Evolutionary conservation across 768 basidiomycete species (phyloP).

Genomic region (Boletus bicolor): DNA sequence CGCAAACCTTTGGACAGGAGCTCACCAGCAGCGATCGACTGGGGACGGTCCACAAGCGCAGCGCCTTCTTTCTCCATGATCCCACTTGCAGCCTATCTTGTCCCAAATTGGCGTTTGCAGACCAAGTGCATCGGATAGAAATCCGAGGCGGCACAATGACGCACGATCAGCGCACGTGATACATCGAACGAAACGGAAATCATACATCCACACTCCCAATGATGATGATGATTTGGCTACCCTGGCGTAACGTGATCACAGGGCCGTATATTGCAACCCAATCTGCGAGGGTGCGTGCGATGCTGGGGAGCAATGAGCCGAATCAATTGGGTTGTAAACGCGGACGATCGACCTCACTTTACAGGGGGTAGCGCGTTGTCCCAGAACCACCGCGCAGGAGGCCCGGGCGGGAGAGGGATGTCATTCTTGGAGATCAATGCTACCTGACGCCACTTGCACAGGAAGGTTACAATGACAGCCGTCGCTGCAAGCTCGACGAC

Average conservation of each 20-base stretch:
- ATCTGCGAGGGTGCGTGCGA: constrained; percentile 39
- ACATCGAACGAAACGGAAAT: not conserved
- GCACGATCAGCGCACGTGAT: not conserved
- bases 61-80: constrained; percentile 61
- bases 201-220: constrained; percentile 24
- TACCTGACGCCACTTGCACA: constrained; percentile 3
- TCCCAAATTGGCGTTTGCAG: not conserved
- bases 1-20: constrained; percentile 51
- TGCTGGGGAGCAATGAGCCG: not conserved
- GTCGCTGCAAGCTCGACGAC: constrained; percentile 1
- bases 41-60: constrained; percentile 47
- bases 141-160: not conserved
- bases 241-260: constrained; percentile 51
- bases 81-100: constrained; percentile 48
- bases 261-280: constrained; percentile 59
- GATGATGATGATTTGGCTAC: constrained; percentile 24
- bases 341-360: constrained; percentile 12
- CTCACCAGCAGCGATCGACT: constrained; percentile 49
- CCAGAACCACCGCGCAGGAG: constrained; percentile 26
- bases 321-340: not conserved
- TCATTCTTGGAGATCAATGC: constrained; percentile 1
- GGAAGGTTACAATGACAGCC: not conserved
- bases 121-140: not conserved
- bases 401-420: constrained; percentile 25
- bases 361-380: constrained; percentile 16